These are phyloP conservation scores for Panicum hallii DNA, from an alignment of 202 grass and related monocot genomes.

Conservation along the genomic window DNA sequence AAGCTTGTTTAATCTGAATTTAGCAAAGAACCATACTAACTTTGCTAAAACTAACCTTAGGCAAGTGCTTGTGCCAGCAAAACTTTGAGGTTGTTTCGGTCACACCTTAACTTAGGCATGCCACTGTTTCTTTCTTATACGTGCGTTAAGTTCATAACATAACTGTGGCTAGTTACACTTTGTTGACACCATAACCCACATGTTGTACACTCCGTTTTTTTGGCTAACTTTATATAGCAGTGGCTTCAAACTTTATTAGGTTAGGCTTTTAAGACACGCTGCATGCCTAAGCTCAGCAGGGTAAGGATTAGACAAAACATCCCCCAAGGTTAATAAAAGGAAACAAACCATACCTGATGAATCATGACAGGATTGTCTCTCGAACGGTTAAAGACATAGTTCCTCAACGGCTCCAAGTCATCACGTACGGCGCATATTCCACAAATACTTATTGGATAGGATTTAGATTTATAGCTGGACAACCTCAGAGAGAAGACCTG, in stretches of 20 bases:
- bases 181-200: background rate
- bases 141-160: background rate
- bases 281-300: background rate
- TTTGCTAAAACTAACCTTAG: too few relatives aligned
- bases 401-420: constrained; percentile 28
- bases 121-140: background rate
- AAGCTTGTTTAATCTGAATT: background rate
- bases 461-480: background rate
- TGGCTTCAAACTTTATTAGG: background rate
- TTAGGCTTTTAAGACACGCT: background rate
- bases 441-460: constrained; percentile 25
- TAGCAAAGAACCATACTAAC: background rate
- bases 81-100: too few relatives aligned
- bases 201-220: background rate
- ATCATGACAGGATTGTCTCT: constrained; percentile 32
- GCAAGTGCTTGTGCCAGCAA: too few relatives aligned
- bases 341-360: background rate
- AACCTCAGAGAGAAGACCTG: constrained; percentile 21
- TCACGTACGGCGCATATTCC: constrained; percentile 24
- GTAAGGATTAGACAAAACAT: background rate
- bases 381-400: constrained; percentile 18
- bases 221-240: background rate
- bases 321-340: background rate
- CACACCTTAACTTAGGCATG: background rate
- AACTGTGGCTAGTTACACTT: background rate